Percentiles rank a stretch among this genome's conserved stretches.
Conservation (phyloP, 139 green algal species). For the Cymbomonas tetramitiformis region DNA sequence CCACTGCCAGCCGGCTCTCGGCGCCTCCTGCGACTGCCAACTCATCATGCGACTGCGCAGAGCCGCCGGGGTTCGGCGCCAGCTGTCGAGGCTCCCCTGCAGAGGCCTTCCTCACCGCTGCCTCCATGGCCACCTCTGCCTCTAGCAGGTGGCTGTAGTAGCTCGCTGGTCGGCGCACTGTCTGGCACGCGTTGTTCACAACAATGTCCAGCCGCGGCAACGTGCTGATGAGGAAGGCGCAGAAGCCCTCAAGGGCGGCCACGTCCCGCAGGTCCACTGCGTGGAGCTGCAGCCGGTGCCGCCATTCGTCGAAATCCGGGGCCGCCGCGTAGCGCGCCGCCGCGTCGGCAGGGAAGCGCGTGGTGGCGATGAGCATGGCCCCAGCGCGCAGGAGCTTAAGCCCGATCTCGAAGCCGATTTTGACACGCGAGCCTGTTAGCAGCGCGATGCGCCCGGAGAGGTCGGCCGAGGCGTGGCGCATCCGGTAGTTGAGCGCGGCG, state of each 20-base stretch:
- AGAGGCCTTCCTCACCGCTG: neutral
- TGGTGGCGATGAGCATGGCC: conserved; percentile 1
- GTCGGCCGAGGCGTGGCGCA: neutral
- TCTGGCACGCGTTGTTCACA: conserved; percentile 15
- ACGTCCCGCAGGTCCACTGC: conserved; percentile 1
- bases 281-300: neutral
- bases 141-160: conserved; percentile 2
- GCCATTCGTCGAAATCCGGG: neutral
- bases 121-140: neutral
- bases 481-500: neutral
- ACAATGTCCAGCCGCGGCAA: conserved; percentile 4
- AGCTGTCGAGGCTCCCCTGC: too few relatives aligned
- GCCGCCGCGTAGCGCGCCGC: conserved; percentile 1
- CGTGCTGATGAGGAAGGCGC: neutral
- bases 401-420: neutral
- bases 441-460: neutral
- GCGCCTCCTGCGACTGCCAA: too few relatives aligned
- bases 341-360: conserved; percentile 9
- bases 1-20: too few relatives aligned
- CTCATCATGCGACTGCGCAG: too few relatives aligned
- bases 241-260: neutral
- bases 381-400: conserved; percentile 6
- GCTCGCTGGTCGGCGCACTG: neutral
- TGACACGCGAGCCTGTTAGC: conserved; percentile 3
- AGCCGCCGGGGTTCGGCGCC: too few relatives aligned